Evolutionary conservation across 192 early-diverging fungal species (phyloP).

Genomic region (Umbelopsis isabellina): DNA sequence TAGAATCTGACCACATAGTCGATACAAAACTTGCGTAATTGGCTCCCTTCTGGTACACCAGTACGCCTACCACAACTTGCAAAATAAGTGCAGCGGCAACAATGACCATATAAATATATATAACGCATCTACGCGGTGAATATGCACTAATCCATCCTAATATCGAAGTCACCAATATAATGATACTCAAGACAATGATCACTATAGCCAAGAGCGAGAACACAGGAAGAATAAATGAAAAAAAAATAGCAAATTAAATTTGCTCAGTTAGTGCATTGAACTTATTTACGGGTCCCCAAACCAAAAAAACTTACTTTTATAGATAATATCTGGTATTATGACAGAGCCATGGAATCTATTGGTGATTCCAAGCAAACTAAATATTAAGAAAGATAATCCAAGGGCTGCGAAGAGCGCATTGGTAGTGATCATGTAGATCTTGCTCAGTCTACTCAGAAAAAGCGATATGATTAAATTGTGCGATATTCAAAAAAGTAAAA

Average conservation of each 20-base stretch:
- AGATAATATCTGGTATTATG: conserved; percentile 27
- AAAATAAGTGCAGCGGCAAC: conserved; percentile 22
- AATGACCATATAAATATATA: conserved; percentile 27
- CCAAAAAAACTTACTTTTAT: conserved; percentile 22
- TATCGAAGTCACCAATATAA: conserved; percentile 28
- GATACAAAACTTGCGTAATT: conserved; percentile 24
- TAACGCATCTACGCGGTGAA: conserved; percentile 3
- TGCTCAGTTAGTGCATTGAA: neutral
- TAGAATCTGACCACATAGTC: conserved; percentile 25
- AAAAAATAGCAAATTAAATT: neutral
- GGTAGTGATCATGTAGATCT: conserved; percentile 30
- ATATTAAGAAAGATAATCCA: conserved; percentile 28
- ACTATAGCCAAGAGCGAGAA: neutral
- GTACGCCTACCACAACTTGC: conserved; percentile 30
- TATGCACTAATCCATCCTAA: conserved; percentile 27
- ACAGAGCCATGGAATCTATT: conserved; percentile 29
- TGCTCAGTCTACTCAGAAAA: conserved; percentile 31
- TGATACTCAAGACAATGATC: conserved; percentile 23
- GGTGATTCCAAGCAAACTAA: conserved; percentile 29
- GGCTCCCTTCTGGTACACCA: conserved; percentile 30
- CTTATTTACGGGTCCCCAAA: neutral
- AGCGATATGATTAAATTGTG: conserved; percentile 3
- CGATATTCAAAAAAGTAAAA: neutral
- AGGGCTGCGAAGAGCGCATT: conserved; percentile 33
- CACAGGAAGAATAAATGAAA: neutral